These are phyloP conservation scores for Dactylellina leptospora DNA, from an alignment of 2,329 filamentous ascomycete species.

Conservation along the genomic window DNA sequence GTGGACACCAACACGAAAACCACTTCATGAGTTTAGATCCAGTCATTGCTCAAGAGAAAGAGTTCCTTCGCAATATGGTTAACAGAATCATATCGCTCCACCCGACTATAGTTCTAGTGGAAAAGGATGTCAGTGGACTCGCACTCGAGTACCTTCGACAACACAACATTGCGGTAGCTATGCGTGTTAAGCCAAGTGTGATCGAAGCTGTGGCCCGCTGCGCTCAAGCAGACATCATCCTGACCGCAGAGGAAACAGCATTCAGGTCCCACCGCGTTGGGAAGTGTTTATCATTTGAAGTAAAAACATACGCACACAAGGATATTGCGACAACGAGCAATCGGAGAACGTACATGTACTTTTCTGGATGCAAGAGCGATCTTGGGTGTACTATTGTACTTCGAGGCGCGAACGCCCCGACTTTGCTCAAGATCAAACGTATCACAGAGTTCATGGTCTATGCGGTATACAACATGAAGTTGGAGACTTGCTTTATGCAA, in stretches of 20 bases:
- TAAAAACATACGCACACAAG: conserved; percentile 91
- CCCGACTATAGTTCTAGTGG: conserved; percentile 86
- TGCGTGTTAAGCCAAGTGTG: conserved; percentile 96
- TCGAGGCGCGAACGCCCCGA: conserved; percentile 76
- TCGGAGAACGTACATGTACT: conserved; percentile 89
- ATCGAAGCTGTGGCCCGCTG: conserved; percentile 93
- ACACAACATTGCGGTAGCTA: conserved; percentile 89
- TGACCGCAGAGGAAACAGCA: conserved; percentile 91
- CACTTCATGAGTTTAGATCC: conserved; percentile 99
- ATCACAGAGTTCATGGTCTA: conserved; percentile 99
- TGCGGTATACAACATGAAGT: conserved; percentile 95
- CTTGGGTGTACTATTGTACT: conserved; percentile 94
- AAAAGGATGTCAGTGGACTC: conserved; percentile 89
- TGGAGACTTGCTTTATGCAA: conserved; percentile 91
- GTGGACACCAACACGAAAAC: conserved; percentile 79
- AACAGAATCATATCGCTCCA: conserved; percentile 86
- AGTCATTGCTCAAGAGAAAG: conserved; percentile 94
- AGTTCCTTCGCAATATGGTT: conserved; percentile 90
- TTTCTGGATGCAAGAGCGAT: conserved; percentile 82
- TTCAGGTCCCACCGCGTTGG: conserved; percentile 78
- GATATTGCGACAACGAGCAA: conserved; percentile 67
- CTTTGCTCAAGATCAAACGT: conserved; percentile 81
- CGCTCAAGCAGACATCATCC: conserved; percentile 89
- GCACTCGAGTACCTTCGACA: conserved; percentile 88
- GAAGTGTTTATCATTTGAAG: conserved; percentile 84